Conservation (phyloP, 345 rosid species). For the Salix brachista region DNA sequence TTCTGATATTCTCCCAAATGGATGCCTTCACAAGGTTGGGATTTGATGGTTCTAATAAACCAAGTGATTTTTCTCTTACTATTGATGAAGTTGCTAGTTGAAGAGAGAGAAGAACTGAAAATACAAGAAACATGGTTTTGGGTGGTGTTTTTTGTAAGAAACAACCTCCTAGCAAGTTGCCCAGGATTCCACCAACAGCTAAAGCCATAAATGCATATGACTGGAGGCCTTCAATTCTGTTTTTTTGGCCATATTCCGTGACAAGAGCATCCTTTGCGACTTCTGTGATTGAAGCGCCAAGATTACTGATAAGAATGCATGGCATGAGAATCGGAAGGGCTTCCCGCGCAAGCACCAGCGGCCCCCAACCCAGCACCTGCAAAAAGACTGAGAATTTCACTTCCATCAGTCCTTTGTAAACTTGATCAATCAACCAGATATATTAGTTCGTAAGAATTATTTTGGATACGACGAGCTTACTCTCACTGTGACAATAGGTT, state of each 20-base stretch:
- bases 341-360: slow-evolving; percentile 53
- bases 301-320: slow-evolving; percentile 64
- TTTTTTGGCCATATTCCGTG: slow-evolving; percentile 72
- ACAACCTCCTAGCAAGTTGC: slow-evolving; percentile 76
- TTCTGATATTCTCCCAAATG: slow-evolving; percentile 40
- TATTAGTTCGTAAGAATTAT: not conserved
- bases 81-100: slow-evolving; percentile 54
- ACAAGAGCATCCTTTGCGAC: slow-evolving; percentile 89
- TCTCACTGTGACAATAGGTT: not conserved
- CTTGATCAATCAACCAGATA: not conserved
- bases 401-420: slow-evolving; percentile 4
- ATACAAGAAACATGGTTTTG: slow-evolving; percentile 49
- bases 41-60: slow-evolving; percentile 34
- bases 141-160: slow-evolving; percentile 46
- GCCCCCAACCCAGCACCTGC: slow-evolving; percentile 87
- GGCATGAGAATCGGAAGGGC: slow-evolving; percentile 64
- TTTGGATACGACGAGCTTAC: not conserved
- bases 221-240: slow-evolving; percentile 52
- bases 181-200: slow-evolving; percentile 77
- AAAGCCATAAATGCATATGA: slow-evolving; percentile 85
- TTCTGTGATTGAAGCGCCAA: slow-evolving; percentile 82
- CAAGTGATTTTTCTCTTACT: slow-evolving; percentile 53
- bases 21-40: slow-evolving; percentile 21
- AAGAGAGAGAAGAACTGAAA: slow-evolving; percentile 44
- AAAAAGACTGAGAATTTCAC: slow-evolving; percentile 44